Evolutionary conservation across 768 basidiomycete species (phyloP), one percentile per base, ranked within the genome.

Genomic region (Coprinellus aureogranulatus): DNA sequence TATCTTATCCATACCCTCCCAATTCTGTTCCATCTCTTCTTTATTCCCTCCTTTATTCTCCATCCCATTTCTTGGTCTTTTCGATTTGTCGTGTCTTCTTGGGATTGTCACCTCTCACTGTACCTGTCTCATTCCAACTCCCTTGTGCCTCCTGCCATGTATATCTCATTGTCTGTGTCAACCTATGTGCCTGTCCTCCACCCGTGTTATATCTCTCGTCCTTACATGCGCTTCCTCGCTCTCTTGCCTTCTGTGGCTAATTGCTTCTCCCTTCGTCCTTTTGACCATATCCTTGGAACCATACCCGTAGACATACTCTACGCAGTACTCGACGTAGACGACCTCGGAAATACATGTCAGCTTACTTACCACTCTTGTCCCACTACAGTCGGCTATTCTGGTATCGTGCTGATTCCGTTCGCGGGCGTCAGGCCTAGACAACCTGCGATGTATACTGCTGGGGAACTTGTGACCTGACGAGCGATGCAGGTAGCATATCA

Each of bases 1-100:
- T 27, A 26, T 44, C 26, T 34, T 41, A 42, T 45, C 22, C 27
- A 20, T 26, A 23, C 40, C 39, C 42, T 41, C 53, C 26, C 52
- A n/a, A n/a, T n/a, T n/a, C n/a, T n/a, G n/a, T 28, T 61, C 42
- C 12, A 23, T n/a, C 37, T 53, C 48, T 46, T 42, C 37, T 37
- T 54, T 27, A 22, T 57, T 50, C 23, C n/a, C 50, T n/a, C 34
- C 30, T 27, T 39, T n/a, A n/a, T 8, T 51, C 11, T 51, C 50
- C 50, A 51, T 55, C 14, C n/a, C 50, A 51, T 27, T 28, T 18
- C 37, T 34, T 51, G 27, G 12, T 28, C 34, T 14, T 31, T 23
- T 50, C 49, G 25, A 39, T 39, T 18, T 39, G 10, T 39, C 18
- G 9, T 9, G 37, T 39, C 18, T 18, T 18, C 37, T 39, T 9